These are phyloP conservation scores for Lachnellula suecica DNA, from an alignment of 2,329 filamentous ascomycete genomes.

Conservation along the genomic window DNA sequence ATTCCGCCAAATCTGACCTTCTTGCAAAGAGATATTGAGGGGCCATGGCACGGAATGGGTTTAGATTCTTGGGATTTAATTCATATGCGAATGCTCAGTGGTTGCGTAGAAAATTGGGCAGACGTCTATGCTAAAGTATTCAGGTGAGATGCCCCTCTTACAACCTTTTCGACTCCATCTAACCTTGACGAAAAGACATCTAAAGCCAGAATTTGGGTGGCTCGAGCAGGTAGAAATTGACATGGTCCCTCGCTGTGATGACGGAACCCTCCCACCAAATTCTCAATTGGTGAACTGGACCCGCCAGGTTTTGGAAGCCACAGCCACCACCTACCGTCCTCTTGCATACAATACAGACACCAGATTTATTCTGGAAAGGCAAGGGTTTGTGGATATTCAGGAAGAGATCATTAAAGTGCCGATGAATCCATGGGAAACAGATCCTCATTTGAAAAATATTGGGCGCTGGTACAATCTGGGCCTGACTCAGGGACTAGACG, in stretches of 20 bases:
- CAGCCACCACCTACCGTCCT: constrained; percentile 62
- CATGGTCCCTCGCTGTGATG: constrained; percentile 71
- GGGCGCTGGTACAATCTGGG: constrained; percentile 84
- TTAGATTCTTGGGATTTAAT: constrained; percentile 63
- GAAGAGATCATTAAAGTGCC: constrained; percentile 69
- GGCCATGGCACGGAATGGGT: constrained; percentile 59
- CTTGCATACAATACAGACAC: constrained; percentile 65
- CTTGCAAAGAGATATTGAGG: constrained; percentile 74
- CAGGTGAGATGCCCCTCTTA: constrained; percentile 45
- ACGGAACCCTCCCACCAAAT: constrained; percentile 56
- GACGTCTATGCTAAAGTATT: constrained; percentile 71
- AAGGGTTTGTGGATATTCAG: constrained; percentile 79
- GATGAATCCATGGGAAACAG: constrained; percentile 70
- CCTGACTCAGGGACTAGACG: constrained; percentile 70
- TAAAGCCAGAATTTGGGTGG: constrained; percentile 72
- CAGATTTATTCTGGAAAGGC: constrained; percentile 58
- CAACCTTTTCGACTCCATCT: neutral
- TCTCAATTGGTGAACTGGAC: constrained; percentile 70
- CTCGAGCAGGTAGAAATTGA: constrained; percentile 92
- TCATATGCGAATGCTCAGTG: constrained; percentile 76
- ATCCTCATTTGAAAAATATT: constrained; percentile 64
- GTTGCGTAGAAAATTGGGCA: constrained; percentile 75
- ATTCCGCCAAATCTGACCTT: constrained; percentile 71
- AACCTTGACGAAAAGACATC: constrained; percentile 53
- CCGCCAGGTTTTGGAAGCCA: constrained; percentile 64